Conservation (phyloP, 2,329 filamentous ascomycete species). For the Ophiosphaerella narmari region DNA sequence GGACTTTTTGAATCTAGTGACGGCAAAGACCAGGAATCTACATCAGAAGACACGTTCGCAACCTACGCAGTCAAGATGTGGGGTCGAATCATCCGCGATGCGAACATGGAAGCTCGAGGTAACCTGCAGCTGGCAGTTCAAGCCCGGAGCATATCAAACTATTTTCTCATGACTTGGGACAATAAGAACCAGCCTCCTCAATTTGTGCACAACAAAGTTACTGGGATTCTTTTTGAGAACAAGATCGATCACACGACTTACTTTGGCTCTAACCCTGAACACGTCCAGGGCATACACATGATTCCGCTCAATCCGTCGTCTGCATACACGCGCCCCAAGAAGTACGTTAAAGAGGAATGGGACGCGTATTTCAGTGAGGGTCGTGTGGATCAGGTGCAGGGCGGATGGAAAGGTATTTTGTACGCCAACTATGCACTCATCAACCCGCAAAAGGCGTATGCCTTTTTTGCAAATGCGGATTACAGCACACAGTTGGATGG, state of each 20-base stretch:
- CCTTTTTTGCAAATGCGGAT: constrained; percentile 70
- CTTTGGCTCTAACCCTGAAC: constrained; percentile 73
- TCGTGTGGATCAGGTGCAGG: constrained; percentile 66
- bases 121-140: constrained; percentile 85
- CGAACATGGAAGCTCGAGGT: constrained; percentile 76
- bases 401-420: constrained; percentile 85
- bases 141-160: constrained; percentile 72
- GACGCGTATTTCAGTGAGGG: constrained; percentile 74
- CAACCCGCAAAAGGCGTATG: constrained; percentile 70
- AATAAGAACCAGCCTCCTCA: constrained; percentile 75
- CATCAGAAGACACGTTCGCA: constrained; percentile 89
- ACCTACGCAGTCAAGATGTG: constrained; percentile 93
- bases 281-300: constrained; percentile 81
- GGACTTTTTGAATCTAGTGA: constrained; percentile 74
- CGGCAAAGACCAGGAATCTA: constrained; percentile 87
- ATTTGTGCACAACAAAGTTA: constrained; percentile 81
- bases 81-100: constrained; percentile 76
- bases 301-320: constrained; percentile 75
- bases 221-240: constrained; percentile 84
- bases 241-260: constrained; percentile 92
- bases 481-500: constrained; percentile 80
- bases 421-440: constrained; percentile 82
- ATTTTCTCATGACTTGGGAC: constrained; percentile 78
- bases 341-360: constrained; percentile 74
- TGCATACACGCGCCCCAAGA: constrained; percentile 67